Conservation (phyloP, 352 stramenopile genomes). For the Thalassiosira ordinaria region DNA sequence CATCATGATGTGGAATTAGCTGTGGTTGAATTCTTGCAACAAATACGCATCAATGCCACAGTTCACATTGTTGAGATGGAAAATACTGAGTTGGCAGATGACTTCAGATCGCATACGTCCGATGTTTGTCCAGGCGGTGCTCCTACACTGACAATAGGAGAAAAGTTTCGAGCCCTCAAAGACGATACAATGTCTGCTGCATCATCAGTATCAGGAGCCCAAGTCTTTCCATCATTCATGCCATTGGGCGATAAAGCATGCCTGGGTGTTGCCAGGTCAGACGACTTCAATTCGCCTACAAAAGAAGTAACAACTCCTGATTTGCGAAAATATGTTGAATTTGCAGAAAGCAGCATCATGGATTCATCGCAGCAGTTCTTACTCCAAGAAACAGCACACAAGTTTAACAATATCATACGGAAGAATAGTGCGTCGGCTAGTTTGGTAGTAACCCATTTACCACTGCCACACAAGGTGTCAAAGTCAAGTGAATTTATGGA, state of each 20-base stretch:
- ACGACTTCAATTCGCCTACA: neutral
- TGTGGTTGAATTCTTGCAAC: slow-evolving; percentile 45
- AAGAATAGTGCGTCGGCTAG: slow-evolving; percentile 39
- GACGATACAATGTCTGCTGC: slow-evolving; percentile 18
- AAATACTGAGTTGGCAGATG: slow-evolving; percentile 39
- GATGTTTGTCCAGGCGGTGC: slow-evolving; percentile 13
- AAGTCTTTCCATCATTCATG: slow-evolving; percentile 10
- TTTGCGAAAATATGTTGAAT: slow-evolving; percentile 12
- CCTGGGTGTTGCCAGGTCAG: neutral
- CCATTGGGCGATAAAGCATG: slow-evolving; percentile 18
- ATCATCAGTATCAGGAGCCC: slow-evolving; percentile 10
- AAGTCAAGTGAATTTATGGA: slow-evolving; percentile 48
- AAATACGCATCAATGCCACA: slow-evolving; percentile 55
- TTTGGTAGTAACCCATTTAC: slow-evolving; percentile 71
- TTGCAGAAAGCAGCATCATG: slow-evolving; percentile 2
- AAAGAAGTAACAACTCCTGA: neutral
- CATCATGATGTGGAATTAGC: slow-evolving; percentile 34
- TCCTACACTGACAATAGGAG: slow-evolving; percentile 33
- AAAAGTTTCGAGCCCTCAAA: slow-evolving; percentile 30
- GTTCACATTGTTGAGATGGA: slow-evolving; percentile 55
- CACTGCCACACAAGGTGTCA: slow-evolving; percentile 43
- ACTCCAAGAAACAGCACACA: slow-evolving; percentile 38
- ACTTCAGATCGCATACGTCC: slow-evolving; percentile 37
- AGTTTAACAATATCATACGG: slow-evolving; percentile 59
- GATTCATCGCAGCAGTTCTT: slow-evolving; percentile 8